These are phyloP conservation scores for Podaxis mareebaensis DNA, from an alignment of 768 basidiomycete species.

Conservation along the genomic window DNA sequence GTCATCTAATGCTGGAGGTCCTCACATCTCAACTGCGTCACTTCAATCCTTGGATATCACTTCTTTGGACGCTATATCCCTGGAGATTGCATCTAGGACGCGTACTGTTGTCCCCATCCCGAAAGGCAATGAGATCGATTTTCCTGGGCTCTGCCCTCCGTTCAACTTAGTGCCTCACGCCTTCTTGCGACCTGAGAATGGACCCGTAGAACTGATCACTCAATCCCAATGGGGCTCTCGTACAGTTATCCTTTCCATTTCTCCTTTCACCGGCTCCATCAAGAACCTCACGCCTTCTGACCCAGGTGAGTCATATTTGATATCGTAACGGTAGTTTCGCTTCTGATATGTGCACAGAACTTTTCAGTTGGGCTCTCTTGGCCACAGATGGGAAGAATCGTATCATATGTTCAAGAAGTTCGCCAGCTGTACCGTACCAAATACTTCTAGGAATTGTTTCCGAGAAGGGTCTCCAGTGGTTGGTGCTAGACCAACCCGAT, in stretches of 20 bases:
- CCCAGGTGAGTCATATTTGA: neutral
- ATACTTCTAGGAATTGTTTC: constrained; percentile 47
- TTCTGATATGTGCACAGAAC: constrained; percentile 30
- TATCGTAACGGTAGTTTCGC: neutral
- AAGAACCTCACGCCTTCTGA: constrained; percentile 37
- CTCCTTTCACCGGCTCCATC: constrained; percentile 39
- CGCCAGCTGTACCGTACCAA: constrained; percentile 45
- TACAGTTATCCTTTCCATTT: constrained; percentile 48
- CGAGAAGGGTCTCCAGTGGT: constrained; percentile 28
- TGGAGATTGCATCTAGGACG: constrained; percentile 12
- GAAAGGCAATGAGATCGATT: constrained; percentile 37
- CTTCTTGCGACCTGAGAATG: constrained; percentile 21
- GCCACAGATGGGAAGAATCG: constrained; percentile 43
- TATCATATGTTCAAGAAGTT: constrained; percentile 52
- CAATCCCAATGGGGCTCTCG: constrained; percentile 58
- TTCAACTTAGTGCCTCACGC: constrained; percentile 44
- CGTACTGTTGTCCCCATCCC: constrained; percentile 42
- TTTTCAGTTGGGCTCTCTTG: constrained; percentile 58
- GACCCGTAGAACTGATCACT: constrained; percentile 34
- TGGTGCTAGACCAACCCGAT: constrained; percentile 42
- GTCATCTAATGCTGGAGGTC: constrained; percentile 53
- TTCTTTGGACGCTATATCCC: constrained; percentile 9
- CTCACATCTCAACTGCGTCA: constrained; percentile 57
- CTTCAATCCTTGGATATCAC: constrained; percentile 47
- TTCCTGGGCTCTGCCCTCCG: constrained; percentile 66